Percentiles rank a stretch among this genome's conserved stretches.
Evolutionary conservation across 495 filamentous ascomycete genomes (phyloP).

Genomic region (Daldinia bambusicola): DNA sequence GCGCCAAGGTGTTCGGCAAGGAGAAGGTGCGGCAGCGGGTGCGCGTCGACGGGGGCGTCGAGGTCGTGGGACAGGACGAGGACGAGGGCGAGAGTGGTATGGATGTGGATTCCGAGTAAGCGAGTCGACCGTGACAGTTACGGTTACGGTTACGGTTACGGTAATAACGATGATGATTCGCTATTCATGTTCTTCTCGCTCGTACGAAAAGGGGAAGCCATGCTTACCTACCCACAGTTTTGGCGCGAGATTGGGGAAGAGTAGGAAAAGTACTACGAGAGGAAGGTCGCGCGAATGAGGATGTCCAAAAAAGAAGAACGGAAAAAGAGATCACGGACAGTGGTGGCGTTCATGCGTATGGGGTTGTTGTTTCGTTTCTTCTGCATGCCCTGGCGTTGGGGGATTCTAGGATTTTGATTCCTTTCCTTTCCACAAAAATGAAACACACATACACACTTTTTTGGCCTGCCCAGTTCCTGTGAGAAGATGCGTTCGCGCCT

Average conservation of each 20-base stretch:
- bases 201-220: not conserved
- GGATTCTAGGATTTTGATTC: slow-evolving; percentile 23
- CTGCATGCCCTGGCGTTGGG: slow-evolving; percentile 45
- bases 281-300: not conserved
- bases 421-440: slow-evolving; percentile 25
- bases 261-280: not conserved
- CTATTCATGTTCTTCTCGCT: not conserved
- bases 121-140: not conserved
- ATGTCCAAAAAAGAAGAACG: slow-evolving; percentile 17
- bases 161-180: not conserved
- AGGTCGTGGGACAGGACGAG: slow-evolving; percentile 57
- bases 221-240: not conserved
- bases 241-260: not conserved
- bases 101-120: slow-evolving; percentile 71
- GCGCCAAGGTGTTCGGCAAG: slow-evolving; percentile 61
- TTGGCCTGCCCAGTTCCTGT: slow-evolving; percentile 8
- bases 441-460: not conserved
- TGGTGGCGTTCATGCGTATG: slow-evolving; percentile 34
- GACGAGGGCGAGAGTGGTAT: slow-evolving; percentile 62
- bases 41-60: slow-evolving; percentile 72
- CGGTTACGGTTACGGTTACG: too few species aligned
- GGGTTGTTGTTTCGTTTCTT: slow-evolving; percentile 26
- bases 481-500: not conserved
- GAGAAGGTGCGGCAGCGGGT: slow-evolving; percentile 71
- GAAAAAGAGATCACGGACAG: slow-evolving; percentile 14